These are phyloP conservation scores for Capsicum rhomboideum DNA, from an alignment of 257 asterid genomes.

Conservation along the genomic window DNA sequence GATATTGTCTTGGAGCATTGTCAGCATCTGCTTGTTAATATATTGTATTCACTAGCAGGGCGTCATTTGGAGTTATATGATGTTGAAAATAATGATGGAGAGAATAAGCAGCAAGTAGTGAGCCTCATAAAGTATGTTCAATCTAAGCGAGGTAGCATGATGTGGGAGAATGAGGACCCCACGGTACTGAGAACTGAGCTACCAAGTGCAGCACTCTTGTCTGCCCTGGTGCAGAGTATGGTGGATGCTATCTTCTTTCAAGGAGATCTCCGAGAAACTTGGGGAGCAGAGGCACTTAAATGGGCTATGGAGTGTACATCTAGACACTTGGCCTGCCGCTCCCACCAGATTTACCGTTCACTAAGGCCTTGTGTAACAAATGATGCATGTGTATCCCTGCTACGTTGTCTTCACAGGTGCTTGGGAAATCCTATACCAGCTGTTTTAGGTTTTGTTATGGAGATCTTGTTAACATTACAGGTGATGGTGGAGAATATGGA, in stretches of 20 bases:
- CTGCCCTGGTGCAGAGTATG: slow-evolving; percentile 99
- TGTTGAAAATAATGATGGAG: slow-evolving; percentile 95
- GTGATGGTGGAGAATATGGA: slow-evolving; percentile 99
- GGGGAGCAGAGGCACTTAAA: slow-evolving; percentile 97
- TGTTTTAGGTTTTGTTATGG: slow-evolving; percentile 94
- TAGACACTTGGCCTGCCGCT: slow-evolving; percentile 97
- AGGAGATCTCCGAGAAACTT: slow-evolving; percentile 97
- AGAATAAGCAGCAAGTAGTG: slow-evolving; percentile 95
- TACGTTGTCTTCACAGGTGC: slow-evolving; percentile 96
- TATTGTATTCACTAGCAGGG: slow-evolving; percentile 93
- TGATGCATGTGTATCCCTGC: slow-evolving; percentile 94
- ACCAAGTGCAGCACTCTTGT: slow-evolving; percentile 93
- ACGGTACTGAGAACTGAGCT: slow-evolving; percentile 78
- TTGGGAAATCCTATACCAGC: slow-evolving; percentile 86
- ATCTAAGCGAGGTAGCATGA: slow-evolving; percentile 96
- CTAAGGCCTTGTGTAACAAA: slow-evolving; percentile 81
- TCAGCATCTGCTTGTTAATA: slow-evolving; percentile 92
- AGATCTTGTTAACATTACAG: slow-evolving; percentile 81
- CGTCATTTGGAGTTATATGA: slow-evolving; percentile 94
- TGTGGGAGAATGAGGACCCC: slow-evolving; percentile 99
- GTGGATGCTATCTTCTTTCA: slow-evolving; percentile 98
- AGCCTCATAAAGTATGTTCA: slow-evolving; percentile 96
- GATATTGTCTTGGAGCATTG: slow-evolving; percentile 98
- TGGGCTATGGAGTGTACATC: slow-evolving; percentile 99
- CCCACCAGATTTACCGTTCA: slow-evolving; percentile 98